Evolutionary conservation across 31 red algal genomes (phyloP).

Genomic region (Asparagopsis taxiformis): DNA sequence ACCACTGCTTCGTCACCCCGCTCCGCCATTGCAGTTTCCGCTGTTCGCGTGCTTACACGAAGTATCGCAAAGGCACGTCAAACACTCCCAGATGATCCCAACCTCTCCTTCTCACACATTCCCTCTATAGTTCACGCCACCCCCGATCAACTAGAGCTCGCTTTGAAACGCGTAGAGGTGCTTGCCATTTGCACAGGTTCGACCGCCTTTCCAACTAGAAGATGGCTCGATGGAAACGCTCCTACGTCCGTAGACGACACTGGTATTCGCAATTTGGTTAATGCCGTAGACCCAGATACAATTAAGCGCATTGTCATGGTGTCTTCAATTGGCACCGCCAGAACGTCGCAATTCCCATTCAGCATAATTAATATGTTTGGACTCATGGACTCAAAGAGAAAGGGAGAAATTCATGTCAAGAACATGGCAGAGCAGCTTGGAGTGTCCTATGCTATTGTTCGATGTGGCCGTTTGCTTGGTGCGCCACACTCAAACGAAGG

Average conservation of each 20-base stretch:
- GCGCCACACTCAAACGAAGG: conserved; percentile 70
- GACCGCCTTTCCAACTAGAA: conserved; percentile 71
- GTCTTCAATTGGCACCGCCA: conserved; percentile 49
- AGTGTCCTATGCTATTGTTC: conserved; percentile 44
- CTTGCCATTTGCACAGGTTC: conserved; percentile 63
- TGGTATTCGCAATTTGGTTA: conserved; percentile 19
- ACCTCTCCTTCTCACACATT: conserved; percentile 1
- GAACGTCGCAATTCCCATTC: conserved; percentile 56
- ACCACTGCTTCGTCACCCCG: not conserved
- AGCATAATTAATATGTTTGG: conserved; percentile 73
- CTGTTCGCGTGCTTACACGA: conserved; percentile 12
- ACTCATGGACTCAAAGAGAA: conserved; percentile 70
- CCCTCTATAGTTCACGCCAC: not conserved
- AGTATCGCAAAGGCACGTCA: not conserved
- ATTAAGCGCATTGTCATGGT: conserved; percentile 63
- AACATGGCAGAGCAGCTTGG: conserved; percentile 10
- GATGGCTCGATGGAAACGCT: conserved; percentile 64
- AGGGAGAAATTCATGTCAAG: conserved; percentile 52
- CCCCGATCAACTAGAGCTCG: not conserved
- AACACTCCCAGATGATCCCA: not conserved
- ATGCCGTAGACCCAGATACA: conserved; percentile 11
- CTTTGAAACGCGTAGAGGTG: conserved; percentile 15
- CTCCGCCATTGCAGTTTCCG: not conserved
- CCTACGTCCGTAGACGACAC: conserved; percentile 51
- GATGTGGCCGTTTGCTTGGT: conserved; percentile 60